Base-by-base conservation (phyloP, 73 alveolate genomes). In the Stentor roeselii region DNA sequence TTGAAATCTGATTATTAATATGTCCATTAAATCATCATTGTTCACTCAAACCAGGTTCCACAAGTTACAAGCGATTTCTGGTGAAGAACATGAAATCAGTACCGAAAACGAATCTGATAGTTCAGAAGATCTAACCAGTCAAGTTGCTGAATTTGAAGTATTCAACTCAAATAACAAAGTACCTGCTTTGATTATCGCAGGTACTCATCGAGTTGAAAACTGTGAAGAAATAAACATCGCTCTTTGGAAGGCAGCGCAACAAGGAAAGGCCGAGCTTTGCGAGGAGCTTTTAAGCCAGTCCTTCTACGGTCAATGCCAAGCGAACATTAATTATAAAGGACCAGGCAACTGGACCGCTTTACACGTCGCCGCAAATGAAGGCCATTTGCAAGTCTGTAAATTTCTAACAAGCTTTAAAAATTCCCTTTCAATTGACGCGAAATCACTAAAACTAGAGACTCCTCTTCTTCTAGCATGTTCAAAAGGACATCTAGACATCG, bases 401-500 rank as follows among this genome's bases (percentile, higher is more conserved):
- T 6, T 35, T n/a, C 27, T 61, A 35, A 11, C 27, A 61, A 36
- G 27, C 42, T 61, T 14, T 61, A 84, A 3, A 11, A 50, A 50
- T 50, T 6, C 30, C 21, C 6, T 21, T 50, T 6, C 6, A 11
- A 11, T 50, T 11, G 21, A 50, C 21, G 30, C 67, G 6, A 6
- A 21, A 11, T 11, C 6, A 11, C 30, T 50, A 50, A 11, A 11
- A 50, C 30, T 11, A 50, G 21, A 21, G 21, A 95, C 99, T 0
- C 99, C 99, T 0, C 75, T 95, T 38, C 96, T 93, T 86, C 60
- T 91, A n/a, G 90, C 98, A 60, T 87, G 88, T 42, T 60, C 87
- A 0, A 88, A 95, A 89, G 99, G 99, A 2, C 85, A 89, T 86
- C 77, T 87, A 58, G 92, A 83, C 50, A 90, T 93, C 36, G 91